phyloP scores from a whole-genome alignment of 805 yeast genomes.

The Candida piceae region DNA sequence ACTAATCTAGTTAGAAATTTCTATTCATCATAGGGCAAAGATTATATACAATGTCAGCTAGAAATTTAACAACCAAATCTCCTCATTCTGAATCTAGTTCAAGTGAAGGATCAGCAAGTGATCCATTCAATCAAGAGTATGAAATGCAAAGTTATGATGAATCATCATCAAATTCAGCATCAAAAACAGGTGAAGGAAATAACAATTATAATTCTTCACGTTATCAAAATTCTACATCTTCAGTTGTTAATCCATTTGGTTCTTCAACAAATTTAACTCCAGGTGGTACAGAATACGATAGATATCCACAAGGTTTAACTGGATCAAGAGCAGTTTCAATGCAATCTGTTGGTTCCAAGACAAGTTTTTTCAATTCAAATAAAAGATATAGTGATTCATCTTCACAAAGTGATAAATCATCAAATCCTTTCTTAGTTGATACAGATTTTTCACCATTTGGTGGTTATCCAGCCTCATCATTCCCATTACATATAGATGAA shows the following conservation, averaged over 20 bases:
- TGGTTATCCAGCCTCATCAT: constrained; percentile 90
- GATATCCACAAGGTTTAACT: constrained; percentile 59
- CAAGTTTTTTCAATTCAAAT: constrained; percentile 16
- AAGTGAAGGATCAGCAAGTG: constrained; percentile 19
- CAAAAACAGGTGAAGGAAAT: constrained; percentile 1
- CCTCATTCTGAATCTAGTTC: constrained; percentile 28
- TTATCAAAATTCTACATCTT: constrained; percentile 26
- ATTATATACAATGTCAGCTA: constrained; percentile 32
- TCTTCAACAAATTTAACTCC: constrained; percentile 21
- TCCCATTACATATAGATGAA: constrained; percentile 87
- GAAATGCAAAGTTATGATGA: constrained; percentile 27
- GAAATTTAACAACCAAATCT: constrained; percentile 31
- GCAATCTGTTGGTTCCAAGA: constrained; percentile 36
- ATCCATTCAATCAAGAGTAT: constrained; percentile 30
- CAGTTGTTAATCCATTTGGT: constrained; percentile 27
- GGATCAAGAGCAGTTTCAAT: constrained; percentile 54
- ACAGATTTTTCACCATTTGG: constrained; percentile 88
- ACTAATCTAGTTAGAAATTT: too few relatives aligned
- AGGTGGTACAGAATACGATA: constrained; percentile 50
- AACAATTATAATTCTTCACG: constrained; percentile 17
- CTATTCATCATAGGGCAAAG: too few relatives aligned
- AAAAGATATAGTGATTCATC: constrained; percentile 16
- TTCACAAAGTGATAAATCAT: constrained; percentile 19
- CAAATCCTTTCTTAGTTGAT: constrained; percentile 42
- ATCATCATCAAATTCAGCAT: constrained; percentile 18